Base-by-base conservation (phyloP, 495 filamentous ascomycete species). In the Penicillium paxilli region DNA sequence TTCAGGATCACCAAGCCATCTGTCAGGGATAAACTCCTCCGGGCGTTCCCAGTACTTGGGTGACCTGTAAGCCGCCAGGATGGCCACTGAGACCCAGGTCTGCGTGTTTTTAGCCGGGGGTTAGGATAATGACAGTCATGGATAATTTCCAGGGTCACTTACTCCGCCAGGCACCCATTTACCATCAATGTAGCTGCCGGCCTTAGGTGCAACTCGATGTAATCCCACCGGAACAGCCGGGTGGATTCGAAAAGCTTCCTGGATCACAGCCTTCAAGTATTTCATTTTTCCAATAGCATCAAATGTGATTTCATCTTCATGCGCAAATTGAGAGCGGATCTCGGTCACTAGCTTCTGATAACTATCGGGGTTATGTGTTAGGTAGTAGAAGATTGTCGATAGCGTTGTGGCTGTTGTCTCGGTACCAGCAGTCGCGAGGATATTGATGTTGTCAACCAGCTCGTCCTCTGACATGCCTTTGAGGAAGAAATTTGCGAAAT, bases 231-330 rank as follows among this genome's bases (percentile, higher is more conserved):
- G 71, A 1, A 74, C 73, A 3, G 82, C 75, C n/a, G 84, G 81
- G 53, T 78, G 78, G 5, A 84, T 52, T 2, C 84, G 71, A 5
- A 87, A 63, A 0, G 68, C 68, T 63, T 87, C 83, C 21, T 80
- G 66, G 16, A 87, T 70, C n/a, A 78, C 66, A 6, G 83, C 84
- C 35, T 72, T 68, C 64, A 85, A 69, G 57, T 84, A 86, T 7
- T 58, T 59, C 28, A 86, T 62, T 0, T 60, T 56, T 12, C 62
- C 59, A 12, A 81, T 72, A 9, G 63, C 66, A 10, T 65, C 42
- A 5, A 80, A 62, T 14, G 67, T 73, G 35, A 88, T 86, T 28
- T 86, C 77, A 4, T 65, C 70, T 22, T 78, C 73, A 5, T 63
- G 58, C n/a, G 64, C 65, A 62, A 85, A 87, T 0, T 62, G 41